phyloP scores from a whole-genome alignment of 495 filamentous ascomycete species.

The Terfezia claveryi region DNA sequence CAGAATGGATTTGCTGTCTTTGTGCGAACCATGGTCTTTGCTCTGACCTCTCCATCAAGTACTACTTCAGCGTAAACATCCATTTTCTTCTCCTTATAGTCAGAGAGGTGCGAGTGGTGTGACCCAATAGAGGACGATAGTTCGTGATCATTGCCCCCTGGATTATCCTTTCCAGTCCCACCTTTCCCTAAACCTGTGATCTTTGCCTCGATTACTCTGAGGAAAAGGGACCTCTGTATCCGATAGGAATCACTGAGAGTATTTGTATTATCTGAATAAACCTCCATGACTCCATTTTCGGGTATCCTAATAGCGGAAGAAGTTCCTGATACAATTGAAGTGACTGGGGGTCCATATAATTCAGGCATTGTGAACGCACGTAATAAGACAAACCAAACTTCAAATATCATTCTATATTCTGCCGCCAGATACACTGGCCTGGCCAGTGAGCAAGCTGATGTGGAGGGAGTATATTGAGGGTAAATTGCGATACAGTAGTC shows the following conservation, averaged over 20 bases:
- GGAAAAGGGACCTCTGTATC: conserved; percentile 34
- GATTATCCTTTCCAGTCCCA: conserved; percentile 1
- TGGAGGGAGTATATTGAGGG: conserved; percentile 51
- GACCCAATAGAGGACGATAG: neutral
- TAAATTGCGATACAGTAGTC: conserved; percentile 89
- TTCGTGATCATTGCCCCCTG: neutral
- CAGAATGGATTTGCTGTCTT: conserved; percentile 78
- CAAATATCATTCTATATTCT: conserved; percentile 47
- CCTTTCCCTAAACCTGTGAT: conserved; percentile 17
- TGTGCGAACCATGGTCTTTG: conserved; percentile 60
- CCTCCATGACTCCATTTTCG: conserved; percentile 2
- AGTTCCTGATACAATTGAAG: neutral
- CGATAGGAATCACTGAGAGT: conserved; percentile 25
- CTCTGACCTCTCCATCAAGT: conserved; percentile 70
- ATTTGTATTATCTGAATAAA: conserved; percentile 3
- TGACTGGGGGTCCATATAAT: conserved; percentile 43
- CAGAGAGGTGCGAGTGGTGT: neutral
- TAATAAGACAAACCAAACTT: conserved; percentile 90
- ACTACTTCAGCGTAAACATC: conserved; percentile 83
- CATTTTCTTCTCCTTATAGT: conserved; percentile 5
- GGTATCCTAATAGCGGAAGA: neutral
- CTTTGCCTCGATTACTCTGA: conserved; percentile 38
- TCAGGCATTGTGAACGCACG: conserved; percentile 87
- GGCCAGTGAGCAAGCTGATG: conserved; percentile 38
- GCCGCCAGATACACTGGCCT: conserved; percentile 65